phyloP scores from a whole-genome alignment of 345 rosid species.

The Boechera divaricarpa region DNA sequence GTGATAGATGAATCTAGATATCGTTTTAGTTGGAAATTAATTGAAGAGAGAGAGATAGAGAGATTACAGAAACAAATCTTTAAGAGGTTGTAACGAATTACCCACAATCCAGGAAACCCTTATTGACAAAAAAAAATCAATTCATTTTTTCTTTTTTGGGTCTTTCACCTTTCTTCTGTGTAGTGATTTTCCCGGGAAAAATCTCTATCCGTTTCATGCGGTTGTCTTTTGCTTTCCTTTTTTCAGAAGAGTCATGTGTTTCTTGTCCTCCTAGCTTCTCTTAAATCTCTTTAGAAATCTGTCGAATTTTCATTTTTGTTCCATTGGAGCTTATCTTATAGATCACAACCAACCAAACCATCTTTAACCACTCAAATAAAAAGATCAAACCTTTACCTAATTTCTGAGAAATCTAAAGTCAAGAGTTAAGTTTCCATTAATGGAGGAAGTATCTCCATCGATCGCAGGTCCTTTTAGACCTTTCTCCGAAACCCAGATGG shows the following conservation, averaged over 20 bases:
- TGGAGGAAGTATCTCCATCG: conserved; percentile 63
- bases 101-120: conserved; percentile 55
- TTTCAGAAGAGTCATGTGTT: conserved; percentile 31
- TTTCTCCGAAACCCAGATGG: conserved; percentile 47
- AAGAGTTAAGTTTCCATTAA: conserved; percentile 7
- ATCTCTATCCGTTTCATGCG: conserved; percentile 25
- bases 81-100: conserved; percentile 57
- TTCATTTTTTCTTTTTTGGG: conserved; percentile 22
- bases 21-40: conserved; percentile 40
- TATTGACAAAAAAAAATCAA: conserved; percentile 6
- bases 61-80: conserved; percentile 13
- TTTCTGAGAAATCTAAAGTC: conserved; percentile 4
- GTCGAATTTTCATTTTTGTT: conserved; percentile 42
- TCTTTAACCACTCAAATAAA: neutral
- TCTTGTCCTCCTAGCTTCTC: conserved; percentile 36
- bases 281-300: conserved; percentile 35
- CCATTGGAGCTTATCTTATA: conserved; percentile 13
- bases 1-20: conserved; percentile 45
- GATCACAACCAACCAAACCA: conserved; percentile 5
- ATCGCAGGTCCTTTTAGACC: conserved; percentile 55
- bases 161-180: conserved; percentile 18
- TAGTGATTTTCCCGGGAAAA: conserved; percentile 40
- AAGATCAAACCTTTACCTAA: conserved; percentile 8
- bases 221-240: conserved; percentile 13
- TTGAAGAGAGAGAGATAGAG: conserved; percentile 40